Evolutionary conservation across 257 asterid species (phyloP), one percentile per base, ranked within the genome.

Genomic region (Jaltomata sinuosa): DNA sequence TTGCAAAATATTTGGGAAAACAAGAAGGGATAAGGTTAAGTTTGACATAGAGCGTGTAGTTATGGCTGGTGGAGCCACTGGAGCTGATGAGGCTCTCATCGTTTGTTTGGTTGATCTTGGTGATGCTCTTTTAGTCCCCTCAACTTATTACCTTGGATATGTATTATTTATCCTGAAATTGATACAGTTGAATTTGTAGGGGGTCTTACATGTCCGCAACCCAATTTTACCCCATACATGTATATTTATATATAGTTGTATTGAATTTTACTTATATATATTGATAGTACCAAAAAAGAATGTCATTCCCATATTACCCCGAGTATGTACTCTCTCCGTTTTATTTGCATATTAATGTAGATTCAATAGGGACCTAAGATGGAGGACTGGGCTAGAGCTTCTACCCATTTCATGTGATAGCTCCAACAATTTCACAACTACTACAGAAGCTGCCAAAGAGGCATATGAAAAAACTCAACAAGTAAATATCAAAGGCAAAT

Each of bases 11-110:
- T 31, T 94, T 95, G 99, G 91, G 19, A 10, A 94, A 83, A 89
- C 88, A 1, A 86, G 98, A 82, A 93, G 95, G 2, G 89, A 88
- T 11, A 83, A 89, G 78, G 98, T 87, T 45, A 88, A 77, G 16
- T 93, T 91, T 49, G 97, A 95, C 53, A 90, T 96, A 0, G 88
- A 92, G 8, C 92, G 97, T 8, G 78, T 95, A 80, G 96, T 95
- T 11, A 90, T 95, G 97, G 93, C 90, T 0, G 97, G 97, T 0
- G 98, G 98, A 82, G 99, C 99, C 36, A 95, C 99, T 2, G 98
- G 98, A 59, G 98, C 97, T 3, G 89, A 88, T 34, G 99, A 95
- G 81, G 68, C 78, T 32, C 6, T 92, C 40, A 90, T 90, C 85
- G 91, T 89, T 87, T 93, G 96, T 81, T 85, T 94, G 90, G 99